These are phyloP conservation scores for Margaritispora aquatica DNA, from an alignment of 495 filamentous ascomycete species.

Conservation along the genomic window DNA sequence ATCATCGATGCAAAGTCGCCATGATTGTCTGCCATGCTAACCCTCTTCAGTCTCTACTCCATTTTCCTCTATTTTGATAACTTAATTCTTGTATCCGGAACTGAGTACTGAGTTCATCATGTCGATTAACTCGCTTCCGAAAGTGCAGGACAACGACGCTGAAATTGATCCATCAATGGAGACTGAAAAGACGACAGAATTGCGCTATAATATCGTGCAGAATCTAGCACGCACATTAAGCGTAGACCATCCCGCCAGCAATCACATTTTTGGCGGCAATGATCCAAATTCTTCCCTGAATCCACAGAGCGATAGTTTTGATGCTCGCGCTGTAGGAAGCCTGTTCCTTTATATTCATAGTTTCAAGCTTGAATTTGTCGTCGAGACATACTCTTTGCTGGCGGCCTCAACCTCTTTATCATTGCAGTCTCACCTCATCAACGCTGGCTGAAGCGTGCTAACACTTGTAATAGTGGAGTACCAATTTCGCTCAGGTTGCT, in stretches of 20 bases:
- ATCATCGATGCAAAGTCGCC: neutral
- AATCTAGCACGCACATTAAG: neutral
- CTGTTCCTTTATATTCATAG: neutral
- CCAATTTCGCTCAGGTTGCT: constrained; percentile 40
- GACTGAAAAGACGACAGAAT: neutral
- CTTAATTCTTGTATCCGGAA: too few species aligned
- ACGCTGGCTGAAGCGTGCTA: too few species aligned
- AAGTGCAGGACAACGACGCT: neutral
- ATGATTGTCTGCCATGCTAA: neutral
- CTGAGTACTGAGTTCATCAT: too few species aligned
- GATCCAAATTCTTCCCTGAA: constrained; percentile 7
- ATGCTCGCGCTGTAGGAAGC: constrained; percentile 27
- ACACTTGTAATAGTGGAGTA: too few species aligned
- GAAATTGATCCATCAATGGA: neutral
- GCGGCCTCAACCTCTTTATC: too few species aligned
- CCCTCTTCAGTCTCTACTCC: too few species aligned
- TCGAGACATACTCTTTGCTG: too few species aligned
- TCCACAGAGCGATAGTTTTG: constrained; percentile 32
- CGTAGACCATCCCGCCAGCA: neutral
- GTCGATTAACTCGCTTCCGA: too few species aligned
- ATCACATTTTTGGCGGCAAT: neutral
- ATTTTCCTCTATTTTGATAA: too few species aligned
- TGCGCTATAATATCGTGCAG: neutral
- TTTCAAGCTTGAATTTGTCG: neutral
- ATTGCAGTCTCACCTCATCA: too few species aligned